Evolutionary conservation across 1,139 yeast genomes (phyloP), one percentile per base, ranked within the genome.

Genomic region (Torulaspora globosa): DNA sequence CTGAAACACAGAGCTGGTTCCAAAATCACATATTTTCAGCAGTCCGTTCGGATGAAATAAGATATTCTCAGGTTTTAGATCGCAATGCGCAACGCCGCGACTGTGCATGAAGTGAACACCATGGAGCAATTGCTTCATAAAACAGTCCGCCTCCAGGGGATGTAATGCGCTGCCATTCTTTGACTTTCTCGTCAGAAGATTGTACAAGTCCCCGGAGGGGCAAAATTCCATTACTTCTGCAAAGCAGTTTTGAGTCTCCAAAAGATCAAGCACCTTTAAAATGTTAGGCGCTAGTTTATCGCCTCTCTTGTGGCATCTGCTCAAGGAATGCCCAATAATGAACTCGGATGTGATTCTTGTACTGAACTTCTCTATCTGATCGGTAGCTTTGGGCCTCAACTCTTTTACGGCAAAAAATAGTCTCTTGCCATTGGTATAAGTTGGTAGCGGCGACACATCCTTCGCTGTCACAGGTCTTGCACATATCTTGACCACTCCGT

Each of bases 211-310:
- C 30, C 94, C 92, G 42, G 87, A 83, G 2, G 82, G 76, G 46
- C 88, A 80, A 58, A 79, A 82, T 59, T 82, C 88, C 88, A 84
- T 79, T n/a, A 84, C 84, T 60, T 82, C 88, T 36, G 82, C 76
- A 56, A 84, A 80, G 53, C 83, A 80, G 53, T 79, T 71, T 51
- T 73, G 74, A n/a, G 57, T 52, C 42, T 74, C 75, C 82, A 83
- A 77, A 45, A 87, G 68, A 62, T 86, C 95, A 29, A 82, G 72
- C 2, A 88, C 79, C 51, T 76, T 75, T 29, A 83, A 78, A 24
- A 87, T 77, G 54, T 88, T 84, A 48, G 83, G 79, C 60, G 81
- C 57, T 5, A 53, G 41, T 34, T 49, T 49, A 15, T 50, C 49
- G 7, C 47, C 48, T 36, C 46, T 48, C 38, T 54, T 56, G 29